These are phyloP conservation scores for Mucor racemosus DNA, from an alignment of 371 early-diverging fungal genomes.

Conservation along the genomic window DNA sequence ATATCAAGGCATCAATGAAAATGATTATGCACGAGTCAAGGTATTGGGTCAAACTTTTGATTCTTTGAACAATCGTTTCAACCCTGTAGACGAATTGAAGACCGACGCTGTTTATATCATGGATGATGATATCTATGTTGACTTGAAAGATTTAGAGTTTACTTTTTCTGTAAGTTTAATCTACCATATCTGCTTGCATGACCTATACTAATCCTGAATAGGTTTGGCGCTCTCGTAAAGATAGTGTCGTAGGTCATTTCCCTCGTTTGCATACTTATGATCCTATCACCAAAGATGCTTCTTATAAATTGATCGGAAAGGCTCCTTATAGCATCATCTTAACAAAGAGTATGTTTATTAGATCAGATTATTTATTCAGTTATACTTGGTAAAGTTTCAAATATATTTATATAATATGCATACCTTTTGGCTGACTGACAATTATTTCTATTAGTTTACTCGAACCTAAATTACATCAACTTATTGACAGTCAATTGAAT, in stretches of 20 bases:
- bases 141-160: conserved; percentile 40
- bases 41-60: conserved; percentile 43
- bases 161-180: conserved; percentile 34
- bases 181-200: background rate
- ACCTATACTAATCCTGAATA: conserved; percentile 7
- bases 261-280: conserved; percentile 46
- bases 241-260: conserved; percentile 50
- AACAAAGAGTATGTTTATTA: conserved; percentile 57
- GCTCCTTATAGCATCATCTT: conserved; percentile 44
- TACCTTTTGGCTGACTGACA: background rate
- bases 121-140: conserved; percentile 49
- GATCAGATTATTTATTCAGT: conserved; percentile 46
- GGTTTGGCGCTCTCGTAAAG: conserved; percentile 36
- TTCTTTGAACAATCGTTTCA: conserved; percentile 52
- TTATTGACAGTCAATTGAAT: conserved; percentile 41
- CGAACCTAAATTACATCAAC: conserved; percentile 37
- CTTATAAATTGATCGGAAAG: conserved; percentile 27
- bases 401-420: background rate
- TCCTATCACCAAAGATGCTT: conserved; percentile 21
- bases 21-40: conserved; percentile 27
- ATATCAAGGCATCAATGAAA: conserved; percentile 10
- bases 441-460: conserved; percentile 30
- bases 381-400: conserved; percentile 46
- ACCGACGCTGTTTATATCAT: conserved; percentile 50
- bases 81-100: conserved; percentile 34